Base-by-base conservation (phyloP, 140 eudicot genomes). In the Stevia rebaudiana region DNA sequence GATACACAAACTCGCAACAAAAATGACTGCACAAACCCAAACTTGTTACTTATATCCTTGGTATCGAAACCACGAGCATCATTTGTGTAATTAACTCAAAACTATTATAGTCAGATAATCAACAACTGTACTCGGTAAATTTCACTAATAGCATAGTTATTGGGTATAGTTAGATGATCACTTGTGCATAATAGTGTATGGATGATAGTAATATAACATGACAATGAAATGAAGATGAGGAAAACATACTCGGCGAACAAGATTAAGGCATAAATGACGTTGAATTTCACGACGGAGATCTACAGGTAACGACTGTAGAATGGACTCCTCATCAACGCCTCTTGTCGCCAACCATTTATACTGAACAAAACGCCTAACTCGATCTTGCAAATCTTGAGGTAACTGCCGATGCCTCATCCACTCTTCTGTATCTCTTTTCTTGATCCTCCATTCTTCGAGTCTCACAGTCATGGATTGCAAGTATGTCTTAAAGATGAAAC, bases 321-420 rank as follows among this genome's bases (percentile, higher is more conserved):
- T 88, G 8, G 68, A 24, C 73, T 83, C 99, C 73, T 92, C 99
- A 48, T 92, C 77, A 25, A 92, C 99, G 16, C 97, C 99, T 78
- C 95, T 77, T 0, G 99, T 92, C 23, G 90, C 90, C 4, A 92
- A 79, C 99, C 99, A 92, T 73, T 80, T 83, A 72, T 83, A 88
- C 55, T 92, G 97, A 59, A 79, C 89, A 72, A 79, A 92, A 2
- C 87, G 78, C 30, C 94, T 83, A 69, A 92, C 94, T 44, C 97
- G 77, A 24, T 88, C 95, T 65, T 86, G 94, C 71, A 92, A 69
- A 0, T 71, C 84, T 28, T 57, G 69, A 41, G 99, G 95, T 55
- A 92, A 71, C 58, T 88, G 99, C 0, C 99, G 95, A 62, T 85
- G 99, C 67, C 95, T 80, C 99, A 92, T 92, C 95, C 99, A 92